Evolutionary conservation across 202 grass and related monocot genomes (phyloP), one percentile per base, ranked within the genome.

Genomic region (Panicum virgatum): DNA sequence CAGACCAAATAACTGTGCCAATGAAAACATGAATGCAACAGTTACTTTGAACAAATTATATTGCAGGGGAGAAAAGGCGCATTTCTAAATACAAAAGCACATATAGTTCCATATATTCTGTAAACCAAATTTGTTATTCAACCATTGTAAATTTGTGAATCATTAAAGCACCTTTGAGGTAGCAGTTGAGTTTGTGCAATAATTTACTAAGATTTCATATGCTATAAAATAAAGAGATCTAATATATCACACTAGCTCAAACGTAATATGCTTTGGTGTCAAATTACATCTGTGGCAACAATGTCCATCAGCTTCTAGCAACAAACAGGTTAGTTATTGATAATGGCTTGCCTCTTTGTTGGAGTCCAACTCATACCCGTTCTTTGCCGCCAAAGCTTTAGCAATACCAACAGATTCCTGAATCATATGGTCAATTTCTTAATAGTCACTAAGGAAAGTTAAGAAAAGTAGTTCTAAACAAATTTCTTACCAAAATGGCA

Each of bases 331-430:
- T 66, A 60, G 3, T 25, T 19, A 66, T 38, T 48, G 16, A 64
- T 67, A 54, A 76, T 72, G 5, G 6, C 25, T 83, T 88, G 93
- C 96, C 90, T 98, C 96, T 91, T 98, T 94, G 72, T 95, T 98
- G 4, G 96, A 93, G 69, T 98, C 96, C 77, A 98, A 91, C 58
- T 98, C 96, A 83, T 98, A 98, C 77, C 96, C 92, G 60, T 98
- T 95, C 86, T 98, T 98, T 3, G 87, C 96, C 58, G 96, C 96
- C 77, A 98, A 91, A 72, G 96, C 96, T 93, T 98, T 98, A 84
- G 96, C 96, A 57, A 98, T 98, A 53, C 96, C 96, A 80, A 98
- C 96, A 84, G 96, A 98, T 84, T 98, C 96, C 96, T 98, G 83
- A 75, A 85, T 79, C 52, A 9, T 74, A 83, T 73, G 51, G 34